Conservation (phyloP, 1,139 yeast genomes). For the Pichia sp. region DNA sequence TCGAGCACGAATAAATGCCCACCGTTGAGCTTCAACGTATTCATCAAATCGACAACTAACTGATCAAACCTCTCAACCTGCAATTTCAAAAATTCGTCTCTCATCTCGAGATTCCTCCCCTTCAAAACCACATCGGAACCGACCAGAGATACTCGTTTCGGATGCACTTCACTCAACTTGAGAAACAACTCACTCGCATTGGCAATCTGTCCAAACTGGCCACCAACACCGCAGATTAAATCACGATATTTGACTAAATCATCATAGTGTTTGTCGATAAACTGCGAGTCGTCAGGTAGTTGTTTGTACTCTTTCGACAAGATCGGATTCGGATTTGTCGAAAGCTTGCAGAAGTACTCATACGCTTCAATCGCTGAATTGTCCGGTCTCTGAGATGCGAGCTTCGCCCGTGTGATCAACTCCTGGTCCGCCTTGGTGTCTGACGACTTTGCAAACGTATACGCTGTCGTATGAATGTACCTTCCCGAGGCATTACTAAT, state of each 20-base stretch:
- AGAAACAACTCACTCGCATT: constrained; percentile 19
- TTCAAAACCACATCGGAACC: too few species aligned
- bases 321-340: constrained; percentile 17
- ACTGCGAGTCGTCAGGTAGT: constrained; percentile 48
- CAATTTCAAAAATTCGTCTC: neutral
- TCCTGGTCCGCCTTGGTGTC: constrained; percentile 9
- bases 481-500: neutral
- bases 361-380: constrained; percentile 27
- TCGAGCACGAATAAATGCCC: constrained; percentile 46
- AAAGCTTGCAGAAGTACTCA: constrained; percentile 19
- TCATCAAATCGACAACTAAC: constrained; percentile 38
- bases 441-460: constrained; percentile 18
- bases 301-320: constrained; percentile 36
- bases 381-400: constrained; percentile 6
- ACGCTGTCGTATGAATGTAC: neutral
- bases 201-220: constrained; percentile 22
- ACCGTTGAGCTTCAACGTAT: constrained; percentile 41
- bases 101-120: too few species aligned
- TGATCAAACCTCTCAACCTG: constrained; percentile 32
- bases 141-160: constrained; percentile 8
- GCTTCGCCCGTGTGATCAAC: neutral
- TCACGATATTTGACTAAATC: constrained; percentile 38
- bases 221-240: constrained; percentile 28
- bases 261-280: constrained; percentile 43
- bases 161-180: constrained; percentile 27